Conservation (phyloP, 768 basidiomycete species). For the Rhizopogon rudus region DNA sequence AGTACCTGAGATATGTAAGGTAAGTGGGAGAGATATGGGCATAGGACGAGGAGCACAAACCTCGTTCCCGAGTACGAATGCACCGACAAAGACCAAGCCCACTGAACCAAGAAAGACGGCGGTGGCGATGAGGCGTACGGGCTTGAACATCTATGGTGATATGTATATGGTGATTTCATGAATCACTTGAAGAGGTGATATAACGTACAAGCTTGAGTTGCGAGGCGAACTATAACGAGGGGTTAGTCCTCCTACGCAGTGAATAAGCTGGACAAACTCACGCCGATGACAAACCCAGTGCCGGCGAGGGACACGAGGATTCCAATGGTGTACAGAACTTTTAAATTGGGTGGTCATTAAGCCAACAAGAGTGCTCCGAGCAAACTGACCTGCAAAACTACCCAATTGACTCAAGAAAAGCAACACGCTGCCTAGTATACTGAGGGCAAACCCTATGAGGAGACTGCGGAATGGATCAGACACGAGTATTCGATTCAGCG, state of each 20-base stretch:
- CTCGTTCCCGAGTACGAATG: slow-evolving; percentile 70
- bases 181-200: background rate
- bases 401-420: slow-evolving; percentile 66
- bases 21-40: background rate
- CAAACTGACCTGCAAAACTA: slow-evolving; percentile 68
- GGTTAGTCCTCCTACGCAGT: background rate
- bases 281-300: slow-evolving; percentile 89
- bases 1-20: slow-evolving; percentile 41
- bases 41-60: slow-evolving; percentile 33
- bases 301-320: slow-evolving; percentile 79
- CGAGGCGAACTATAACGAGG: slow-evolving; percentile 53
- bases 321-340: slow-evolving; percentile 81
- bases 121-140: slow-evolving; percentile 79
- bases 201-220: slow-evolving; percentile 72
- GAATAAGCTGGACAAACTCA: slow-evolving; percentile 34
- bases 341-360: slow-evolving; percentile 2
- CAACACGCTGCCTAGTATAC: slow-evolving; percentile 72
- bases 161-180: background rate
- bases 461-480: slow-evolving; percentile 41
- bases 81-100: slow-evolving; percentile 78
- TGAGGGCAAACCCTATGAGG: slow-evolving; percentile 70
- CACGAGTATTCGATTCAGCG: background rate
- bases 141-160: slow-evolving; percentile 82
- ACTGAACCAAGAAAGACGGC: slow-evolving; percentile 76
- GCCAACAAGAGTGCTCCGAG: background rate